These are phyloP conservation scores for Aspergillus transmontanensis DNA, from an alignment of 2,329 filamentous ascomycete genomes.

Conservation along the genomic window DNA sequence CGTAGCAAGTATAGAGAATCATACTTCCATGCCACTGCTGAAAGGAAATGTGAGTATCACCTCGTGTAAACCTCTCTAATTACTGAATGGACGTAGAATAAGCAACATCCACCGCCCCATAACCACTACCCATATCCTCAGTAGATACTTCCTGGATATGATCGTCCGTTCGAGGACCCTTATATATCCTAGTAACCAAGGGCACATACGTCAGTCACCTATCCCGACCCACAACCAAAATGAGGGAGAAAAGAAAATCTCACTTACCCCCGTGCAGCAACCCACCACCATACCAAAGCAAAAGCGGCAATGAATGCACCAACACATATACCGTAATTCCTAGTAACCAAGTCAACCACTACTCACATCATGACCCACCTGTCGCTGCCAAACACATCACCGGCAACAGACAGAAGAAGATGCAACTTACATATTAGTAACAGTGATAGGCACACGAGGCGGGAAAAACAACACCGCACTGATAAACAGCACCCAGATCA, in stretches of 20 bases:
- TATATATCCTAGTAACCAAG: slow-evolving; percentile 53
- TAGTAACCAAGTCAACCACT: slow-evolving; percentile 17
- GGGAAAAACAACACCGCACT: slow-evolving; percentile 63
- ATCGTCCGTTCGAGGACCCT: slow-evolving; percentile 60
- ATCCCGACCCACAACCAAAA: not conserved
- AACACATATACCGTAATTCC: slow-evolving; percentile 54
- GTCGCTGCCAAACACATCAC: not conserved
- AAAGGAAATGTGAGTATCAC: not conserved
- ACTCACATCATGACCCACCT: not conserved
- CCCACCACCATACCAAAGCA: slow-evolving; percentile 53
- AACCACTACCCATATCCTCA: slow-evolving; percentile 30
- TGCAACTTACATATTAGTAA: slow-evolving; percentile 49
- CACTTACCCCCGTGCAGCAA: slow-evolving; percentile 41
- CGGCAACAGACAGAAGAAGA: not conserved
- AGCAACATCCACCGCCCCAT: slow-evolving; percentile 18
- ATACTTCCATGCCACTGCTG: not conserved
- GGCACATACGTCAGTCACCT: slow-evolving; percentile 13
- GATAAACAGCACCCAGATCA: slow-evolving; percentile 65
- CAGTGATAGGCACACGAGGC: slow-evolving; percentile 49
- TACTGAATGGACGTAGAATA: not conserved
- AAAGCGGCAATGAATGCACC: slow-evolving; percentile 52
- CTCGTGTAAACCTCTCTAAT: not conserved
- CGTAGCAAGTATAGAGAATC: too few species aligned
- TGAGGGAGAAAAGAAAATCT: slow-evolving; percentile 21
- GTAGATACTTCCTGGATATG: slow-evolving; percentile 40